These are phyloP conservation scores for Pterocarpus macrocarpus DNA, from an alignment of 306 rosid species.

Conservation along the genomic window DNA sequence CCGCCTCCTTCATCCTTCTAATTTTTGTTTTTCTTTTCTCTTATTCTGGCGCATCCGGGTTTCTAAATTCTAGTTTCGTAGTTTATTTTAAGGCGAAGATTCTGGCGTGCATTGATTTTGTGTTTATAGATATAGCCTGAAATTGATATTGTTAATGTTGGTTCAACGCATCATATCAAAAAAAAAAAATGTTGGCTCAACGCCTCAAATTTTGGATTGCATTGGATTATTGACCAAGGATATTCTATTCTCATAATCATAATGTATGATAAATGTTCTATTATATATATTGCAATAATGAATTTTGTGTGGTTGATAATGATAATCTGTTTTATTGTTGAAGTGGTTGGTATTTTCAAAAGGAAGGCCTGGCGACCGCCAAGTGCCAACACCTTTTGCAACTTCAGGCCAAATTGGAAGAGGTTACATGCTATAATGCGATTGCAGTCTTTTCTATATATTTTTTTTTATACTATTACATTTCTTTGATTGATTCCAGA, in stretches of 20 bases:
- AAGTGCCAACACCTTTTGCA: constrained; percentile 71
- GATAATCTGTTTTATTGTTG: constrained; percentile 20
- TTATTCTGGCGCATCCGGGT: background rate
- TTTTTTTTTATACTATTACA: background rate
- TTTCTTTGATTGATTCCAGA: constrained; percentile 21
- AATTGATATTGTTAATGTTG: background rate
- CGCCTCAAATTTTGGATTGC: too few relatives aligned
- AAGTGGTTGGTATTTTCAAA: constrained; percentile 91
- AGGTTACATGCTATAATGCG: constrained; percentile 55
- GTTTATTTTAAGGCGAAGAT: constrained; percentile 30
- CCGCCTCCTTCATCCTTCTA: background rate
- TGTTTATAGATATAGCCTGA: background rate
- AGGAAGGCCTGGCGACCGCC: constrained; percentile 89
- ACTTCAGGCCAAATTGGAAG: constrained; percentile 64
- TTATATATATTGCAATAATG: background rate
- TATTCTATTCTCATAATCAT: background rate
- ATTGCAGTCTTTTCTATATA: background rate
- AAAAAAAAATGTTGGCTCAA: too few relatives aligned
- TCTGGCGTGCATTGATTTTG: background rate
- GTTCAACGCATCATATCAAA: too few relatives aligned
- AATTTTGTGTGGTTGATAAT: constrained; percentile 17
- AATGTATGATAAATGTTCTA: background rate
- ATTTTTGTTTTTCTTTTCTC: background rate
- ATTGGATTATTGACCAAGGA: too few relatives aligned
- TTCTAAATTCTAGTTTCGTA: background rate